phyloP scores from a whole-genome alignment of 1,284 basidiomycete species.

The Melampsora americana region DNA sequence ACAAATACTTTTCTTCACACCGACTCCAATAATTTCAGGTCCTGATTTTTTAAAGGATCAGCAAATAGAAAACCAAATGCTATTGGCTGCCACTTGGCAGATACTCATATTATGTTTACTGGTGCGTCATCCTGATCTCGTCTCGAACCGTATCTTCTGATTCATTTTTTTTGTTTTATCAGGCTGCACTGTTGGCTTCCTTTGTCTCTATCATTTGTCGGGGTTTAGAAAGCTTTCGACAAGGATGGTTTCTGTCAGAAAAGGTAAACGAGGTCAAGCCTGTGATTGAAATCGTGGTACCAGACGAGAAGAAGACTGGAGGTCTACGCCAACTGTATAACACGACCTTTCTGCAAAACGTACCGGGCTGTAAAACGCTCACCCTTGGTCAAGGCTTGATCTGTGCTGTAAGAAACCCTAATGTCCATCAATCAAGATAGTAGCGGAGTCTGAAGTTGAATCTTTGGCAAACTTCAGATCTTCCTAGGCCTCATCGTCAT shows the following conservation, averaged over 20 bases:
- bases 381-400: conserved; percentile 26
- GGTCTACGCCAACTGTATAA: conserved; percentile 34
- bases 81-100: conserved; percentile 1
- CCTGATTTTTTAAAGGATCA: background rate
- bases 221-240: conserved; percentile 22
- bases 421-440: background rate
- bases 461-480: background rate
- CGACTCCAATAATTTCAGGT: background rate
- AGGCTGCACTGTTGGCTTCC: background rate
- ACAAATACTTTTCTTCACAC: background rate
- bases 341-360: conserved; percentile 36
- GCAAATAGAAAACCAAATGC: background rate
- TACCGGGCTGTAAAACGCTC: conserved; percentile 11
- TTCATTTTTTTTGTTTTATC: background rate
- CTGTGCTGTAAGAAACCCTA: conserved; percentile 15
- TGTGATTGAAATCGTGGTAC: background rate
- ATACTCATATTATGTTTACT: background rate
- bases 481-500: conserved; percentile 31
- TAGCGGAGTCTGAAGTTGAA: background rate
- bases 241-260: conserved; percentile 37
- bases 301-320: background rate
- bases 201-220: conserved; percentile 21
- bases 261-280: conserved; percentile 7
- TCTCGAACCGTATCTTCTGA: background rate
- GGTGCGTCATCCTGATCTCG: background rate